Base-by-base conservation (phyloP, 805 yeast species). In the Candida chauliodis region DNA sequence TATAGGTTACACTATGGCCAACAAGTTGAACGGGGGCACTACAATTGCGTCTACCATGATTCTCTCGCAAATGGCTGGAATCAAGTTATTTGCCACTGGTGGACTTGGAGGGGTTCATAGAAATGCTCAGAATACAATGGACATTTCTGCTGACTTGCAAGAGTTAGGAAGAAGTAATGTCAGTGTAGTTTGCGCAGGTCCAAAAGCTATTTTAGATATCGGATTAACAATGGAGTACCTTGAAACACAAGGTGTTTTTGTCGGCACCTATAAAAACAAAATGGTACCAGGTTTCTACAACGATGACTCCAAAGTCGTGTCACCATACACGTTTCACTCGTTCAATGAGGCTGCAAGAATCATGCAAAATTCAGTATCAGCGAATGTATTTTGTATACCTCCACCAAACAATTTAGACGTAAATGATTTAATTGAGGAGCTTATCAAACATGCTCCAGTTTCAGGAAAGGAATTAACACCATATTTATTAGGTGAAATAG, bases 71-170 rank as follows among this genome's bases (percentile, higher is more conserved):
- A 52, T 61, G 50, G 89, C 90, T 0, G 93, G 95, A 0, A 84
- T 88, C 48, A 73, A 76, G 48, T 87, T 89, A 9, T 89, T 88
- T 68, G 93, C 95, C 1, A 89, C 96, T 2, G 96, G 96, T 22
- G 96, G 96, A 1, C 69, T 88, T 14, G 96, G 96, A 15, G 96
- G 96, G 15, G 95, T 87, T 8, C 95, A 88, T 51, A 72, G 86
- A 40, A 84, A 84, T 6, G 91, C 84, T 15, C 83, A 84, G 39
- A 47, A 61, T 20, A 78, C 89, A 2, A 74, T 86, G 79, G 96
- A 88, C 57, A 69, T 88, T 17, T 80, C 90, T 50, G 95, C 95
- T 2, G 96, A 88, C 58, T 71, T 88, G 45, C 90, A 87, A 35
- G 96, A 88, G 53, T 66, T 89, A 38, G 82, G 89, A 1, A 70